A percentile compares a stretch with the other conserved stretches of the same genome.
Conservation (phyloP, 192 early-diverging fungal genomes). For the Allomyces macrogynus region DNA sequence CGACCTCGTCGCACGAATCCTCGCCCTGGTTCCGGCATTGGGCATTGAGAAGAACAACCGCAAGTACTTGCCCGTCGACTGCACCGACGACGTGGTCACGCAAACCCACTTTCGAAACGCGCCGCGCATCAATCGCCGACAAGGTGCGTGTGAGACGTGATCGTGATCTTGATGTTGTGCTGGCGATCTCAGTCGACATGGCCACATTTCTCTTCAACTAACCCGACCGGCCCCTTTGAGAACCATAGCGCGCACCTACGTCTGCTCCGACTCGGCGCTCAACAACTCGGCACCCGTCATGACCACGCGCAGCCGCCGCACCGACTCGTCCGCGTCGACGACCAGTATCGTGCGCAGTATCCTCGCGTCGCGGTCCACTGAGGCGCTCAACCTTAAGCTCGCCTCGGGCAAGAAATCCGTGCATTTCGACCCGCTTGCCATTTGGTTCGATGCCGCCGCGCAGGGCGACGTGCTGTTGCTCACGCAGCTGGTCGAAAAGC, state of each 20-base stretch:
- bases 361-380: not conserved
- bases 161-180: conserved; percentile 9
- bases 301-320: not conserved
- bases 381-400: not conserved
- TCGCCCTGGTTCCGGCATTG: conserved; percentile 24
- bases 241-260: conserved; percentile 12
- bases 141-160: not conserved
- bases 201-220: conserved; percentile 7
- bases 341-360: not conserved
- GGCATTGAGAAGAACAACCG: conserved; percentile 33
- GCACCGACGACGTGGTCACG: conserved; percentile 40
- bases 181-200: conserved; percentile 7
- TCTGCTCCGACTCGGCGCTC: conserved; percentile 2
- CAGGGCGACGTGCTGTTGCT: not conserved
- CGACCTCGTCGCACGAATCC: conserved; percentile 29
- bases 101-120: conserved; percentile 8
- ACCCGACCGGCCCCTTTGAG: conserved; percentile 4
- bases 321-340: not conserved
- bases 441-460: not conserved
- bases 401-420: not conserved
- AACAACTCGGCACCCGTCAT: not conserved
- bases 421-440: not conserved
- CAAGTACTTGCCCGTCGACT: conserved; percentile 43
- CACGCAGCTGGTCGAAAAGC: not conserved
- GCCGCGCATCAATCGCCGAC: not conserved